Conservation (phyloP, 306 rosid species). For the Malus orientalis region DNA sequence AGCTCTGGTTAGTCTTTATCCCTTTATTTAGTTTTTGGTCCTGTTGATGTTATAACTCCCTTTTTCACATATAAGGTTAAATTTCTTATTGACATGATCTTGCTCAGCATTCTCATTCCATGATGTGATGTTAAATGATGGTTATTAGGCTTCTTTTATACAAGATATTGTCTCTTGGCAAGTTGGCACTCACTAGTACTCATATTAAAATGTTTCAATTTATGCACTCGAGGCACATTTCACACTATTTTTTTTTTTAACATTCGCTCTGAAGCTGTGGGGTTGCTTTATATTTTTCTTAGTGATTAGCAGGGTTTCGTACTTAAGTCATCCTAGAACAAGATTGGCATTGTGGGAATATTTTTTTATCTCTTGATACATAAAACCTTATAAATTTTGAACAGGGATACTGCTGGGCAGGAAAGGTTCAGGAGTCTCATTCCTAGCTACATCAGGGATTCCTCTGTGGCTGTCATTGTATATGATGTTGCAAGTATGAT, state of each 20-base stretch:
- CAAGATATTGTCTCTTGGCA: background rate
- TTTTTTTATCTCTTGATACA: background rate
- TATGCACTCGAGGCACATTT: background rate
- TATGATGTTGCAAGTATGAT: slow-evolving; percentile 50
- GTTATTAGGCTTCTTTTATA: background rate
- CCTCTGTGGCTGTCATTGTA: slow-evolving; percentile 52
- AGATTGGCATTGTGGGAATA: background rate
- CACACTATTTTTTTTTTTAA: background rate
- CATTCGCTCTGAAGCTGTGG: background rate
- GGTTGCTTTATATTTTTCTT: background rate
- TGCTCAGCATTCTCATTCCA: background rate
- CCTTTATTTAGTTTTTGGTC: background rate
- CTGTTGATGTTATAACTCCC: background rate
- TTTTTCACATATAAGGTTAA: background rate
- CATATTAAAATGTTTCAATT: background rate
- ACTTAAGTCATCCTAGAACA: background rate
- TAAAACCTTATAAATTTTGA: background rate
- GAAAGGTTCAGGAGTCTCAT: slow-evolving; percentile 63
- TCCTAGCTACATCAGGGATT: slow-evolving; percentile 55
- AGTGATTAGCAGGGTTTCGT: background rate
- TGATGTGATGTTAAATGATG: background rate
- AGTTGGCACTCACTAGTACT: background rate
- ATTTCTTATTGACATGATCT: background rate
- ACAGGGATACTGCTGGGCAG: slow-evolving; percentile 57
- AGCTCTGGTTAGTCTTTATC: slow-evolving; percentile 36